These are phyloP conservation scores for Sugiyamaella japonica DNA, from an alignment of 1,139 yeast genomes.

Conservation along the genomic window DNA sequence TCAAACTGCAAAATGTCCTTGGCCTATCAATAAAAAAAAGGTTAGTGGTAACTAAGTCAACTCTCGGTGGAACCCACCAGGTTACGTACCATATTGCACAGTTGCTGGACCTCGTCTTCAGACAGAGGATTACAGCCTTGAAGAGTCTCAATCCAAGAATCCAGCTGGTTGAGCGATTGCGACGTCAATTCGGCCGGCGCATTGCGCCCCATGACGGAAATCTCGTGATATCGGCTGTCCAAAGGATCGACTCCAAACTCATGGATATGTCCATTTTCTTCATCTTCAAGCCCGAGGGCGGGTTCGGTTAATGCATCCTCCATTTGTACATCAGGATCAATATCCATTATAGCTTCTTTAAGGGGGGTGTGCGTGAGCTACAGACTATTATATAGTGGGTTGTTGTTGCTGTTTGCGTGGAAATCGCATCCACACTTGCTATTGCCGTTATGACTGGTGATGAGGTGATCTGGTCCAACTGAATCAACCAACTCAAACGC, in stretches of 20 bases:
- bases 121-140: slow-evolving; percentile 78
- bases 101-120: slow-evolving; percentile 75
- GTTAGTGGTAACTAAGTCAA: too few species aligned
- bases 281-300: slow-evolving; percentile 27
- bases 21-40: slow-evolving; percentile 47
- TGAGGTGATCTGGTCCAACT: not conserved
- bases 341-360: slow-evolving; percentile 37
- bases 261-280: slow-evolving; percentile 24
- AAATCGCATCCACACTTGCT: too few species aligned
- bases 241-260: slow-evolving; percentile 23
- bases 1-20: slow-evolving; percentile 88
- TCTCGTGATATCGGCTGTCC: slow-evolving; percentile 19
- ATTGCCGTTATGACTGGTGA: too few species aligned
- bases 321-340: slow-evolving; percentile 44
- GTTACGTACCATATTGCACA: slow-evolving; percentile 60
- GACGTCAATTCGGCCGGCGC: slow-evolving; percentile 29
- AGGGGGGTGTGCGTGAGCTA: not conserved
- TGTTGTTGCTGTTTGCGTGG: not conserved
- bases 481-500: not conserved
- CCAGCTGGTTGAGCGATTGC: slow-evolving; percentile 41
- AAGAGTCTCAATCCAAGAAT: slow-evolving; percentile 64
- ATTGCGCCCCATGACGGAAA: slow-evolving; percentile 15
- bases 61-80: too few species aligned
- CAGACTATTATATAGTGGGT: not conserved
- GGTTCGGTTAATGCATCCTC: slow-evolving; percentile 37